phyloP scores from a whole-genome alignment of 1,284 basidiomycete genomes.

The Ustilago trichophora region DNA sequence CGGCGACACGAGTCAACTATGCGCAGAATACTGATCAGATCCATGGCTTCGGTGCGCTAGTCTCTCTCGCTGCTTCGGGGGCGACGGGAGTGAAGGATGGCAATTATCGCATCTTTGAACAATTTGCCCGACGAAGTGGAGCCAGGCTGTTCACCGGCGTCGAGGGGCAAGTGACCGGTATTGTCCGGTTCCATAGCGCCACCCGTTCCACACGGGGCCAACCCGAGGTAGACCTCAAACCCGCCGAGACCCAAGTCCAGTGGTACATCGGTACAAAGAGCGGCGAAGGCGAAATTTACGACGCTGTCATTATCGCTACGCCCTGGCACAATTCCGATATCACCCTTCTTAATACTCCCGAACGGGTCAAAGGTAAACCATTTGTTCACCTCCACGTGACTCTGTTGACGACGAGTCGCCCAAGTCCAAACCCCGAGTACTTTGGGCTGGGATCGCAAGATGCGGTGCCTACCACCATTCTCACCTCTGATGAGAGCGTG shows the following conservation, averaged over 20 bases:
- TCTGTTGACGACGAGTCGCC: constrained; percentile 79
- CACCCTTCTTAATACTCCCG: constrained; percentile 59
- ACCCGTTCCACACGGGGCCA: too few species aligned
- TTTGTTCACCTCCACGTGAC: constrained; percentile 91
- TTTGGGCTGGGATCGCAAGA: constrained; percentile 72
- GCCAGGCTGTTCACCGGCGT: constrained; percentile 65
- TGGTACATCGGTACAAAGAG: constrained; percentile 61
- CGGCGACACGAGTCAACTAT: constrained; percentile 87
- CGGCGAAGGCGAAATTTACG: constrained; percentile 57
- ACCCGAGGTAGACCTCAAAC: neutral
- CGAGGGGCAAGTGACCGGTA: constrained; percentile 59
- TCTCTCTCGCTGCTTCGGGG: constrained; percentile 77
- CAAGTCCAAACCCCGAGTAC: constrained; percentile 75
- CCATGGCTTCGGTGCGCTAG: constrained; percentile 80
- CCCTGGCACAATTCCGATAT: constrained; percentile 62
- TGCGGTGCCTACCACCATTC: constrained; percentile 74
- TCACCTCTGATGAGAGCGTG: constrained; percentile 71
- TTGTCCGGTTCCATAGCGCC: constrained; percentile 45
- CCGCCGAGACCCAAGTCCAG: constrained; percentile 9
- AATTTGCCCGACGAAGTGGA: constrained; percentile 77
- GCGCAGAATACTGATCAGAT: constrained; percentile 77
- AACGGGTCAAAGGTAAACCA: constrained; percentile 74
- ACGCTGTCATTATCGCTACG: constrained; percentile 61
- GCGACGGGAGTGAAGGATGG: constrained; percentile 79
- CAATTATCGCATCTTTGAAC: constrained; percentile 85